Evolutionary conservation across 164 flowering plant species (phyloP).

Genomic region (Dillenia suffruticosa): DNA sequence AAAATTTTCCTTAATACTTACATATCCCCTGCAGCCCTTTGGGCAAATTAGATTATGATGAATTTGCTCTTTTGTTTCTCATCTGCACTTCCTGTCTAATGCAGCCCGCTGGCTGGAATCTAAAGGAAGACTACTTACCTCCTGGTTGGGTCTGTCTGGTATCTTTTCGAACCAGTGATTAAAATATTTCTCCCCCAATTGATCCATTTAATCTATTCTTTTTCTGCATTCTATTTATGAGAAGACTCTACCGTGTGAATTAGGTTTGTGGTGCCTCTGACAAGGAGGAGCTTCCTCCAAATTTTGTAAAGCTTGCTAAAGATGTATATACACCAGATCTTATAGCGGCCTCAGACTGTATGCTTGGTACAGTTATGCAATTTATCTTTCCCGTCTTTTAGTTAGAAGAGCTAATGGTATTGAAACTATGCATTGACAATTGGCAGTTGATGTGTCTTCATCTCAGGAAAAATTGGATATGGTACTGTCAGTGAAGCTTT

Average conservation of each 20-base stretch:
- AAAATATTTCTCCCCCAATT: neutral
- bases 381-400: neutral
- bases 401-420: neutral
- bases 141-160: slow-evolving; percentile 95
- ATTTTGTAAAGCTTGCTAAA: slow-evolving; percentile 77
- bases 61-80: neutral
- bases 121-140: slow-evolving; percentile 78
- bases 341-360: slow-evolving; percentile 95
- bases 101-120: slow-evolving; percentile 93
- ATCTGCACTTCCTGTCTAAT: slow-evolving; percentile 8
- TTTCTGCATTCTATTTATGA: no score
- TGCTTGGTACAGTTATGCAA: slow-evolving; percentile 65
- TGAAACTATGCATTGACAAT: no score
- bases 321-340: slow-evolving; percentile 92
- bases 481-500: slow-evolving; percentile 95
- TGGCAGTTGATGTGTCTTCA: neutral
- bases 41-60: neutral
- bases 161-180: slow-evolving; percentile 9
- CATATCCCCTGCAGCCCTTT: neutral
- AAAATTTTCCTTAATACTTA: neutral
- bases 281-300: slow-evolving; percentile 75
- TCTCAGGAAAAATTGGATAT: slow-evolving; percentile 95
- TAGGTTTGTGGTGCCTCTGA: slow-evolving; percentile 98
- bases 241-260: neutral
- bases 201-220: no score